Percentiles rank a stretch among this genome's conserved stretches.
phyloP scores from a whole-genome alignment of 495 filamentous ascomycete genomes.

The Aspergillus leporis region DNA sequence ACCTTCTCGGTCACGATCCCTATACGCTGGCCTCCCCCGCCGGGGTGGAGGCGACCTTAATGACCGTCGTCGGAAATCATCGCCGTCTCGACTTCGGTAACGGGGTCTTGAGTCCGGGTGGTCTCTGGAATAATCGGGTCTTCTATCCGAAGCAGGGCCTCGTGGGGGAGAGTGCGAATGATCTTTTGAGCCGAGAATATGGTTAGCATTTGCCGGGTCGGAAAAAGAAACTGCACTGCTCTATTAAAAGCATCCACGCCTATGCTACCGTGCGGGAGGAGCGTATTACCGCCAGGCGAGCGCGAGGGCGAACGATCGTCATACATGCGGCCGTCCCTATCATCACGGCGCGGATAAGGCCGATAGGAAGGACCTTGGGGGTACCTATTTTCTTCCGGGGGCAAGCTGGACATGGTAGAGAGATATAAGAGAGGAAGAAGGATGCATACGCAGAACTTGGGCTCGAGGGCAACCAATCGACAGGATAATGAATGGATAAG shows the following conservation, averaged over 20 bases:
- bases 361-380: slow-evolving; percentile 26
- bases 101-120: slow-evolving; percentile 29
- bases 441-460: background rate
- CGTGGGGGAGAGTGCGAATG: slow-evolving; percentile 39
- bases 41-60: slow-evolving; percentile 41
- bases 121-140: slow-evolving; percentile 36
- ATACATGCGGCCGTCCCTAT: slow-evolving; percentile 51
- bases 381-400: slow-evolving; percentile 32
- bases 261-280: slow-evolving; percentile 44
- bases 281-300: slow-evolving; percentile 46
- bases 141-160: slow-evolving; percentile 41
- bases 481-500: background rate
- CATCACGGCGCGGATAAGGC: slow-evolving; percentile 34
- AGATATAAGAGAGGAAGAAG: slow-evolving; percentile 10
- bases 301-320: slow-evolving; percentile 45
- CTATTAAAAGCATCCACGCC: slow-evolving; percentile 15
- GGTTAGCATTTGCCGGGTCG: slow-evolving; percentile 28
- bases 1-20: slow-evolving; percentile 57
- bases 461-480: slow-evolving; percentile 3
- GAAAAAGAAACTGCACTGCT: slow-evolving; percentile 8
- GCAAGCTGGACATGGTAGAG: slow-evolving; percentile 35
- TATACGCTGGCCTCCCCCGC: slow-evolving; percentile 44
- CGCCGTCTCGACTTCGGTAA: slow-evolving; percentile 41
- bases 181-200: slow-evolving; percentile 32
- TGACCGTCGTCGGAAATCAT: slow-evolving; percentile 41